A percentile compares a stretch with the other conserved stretches of the same genome.
These are phyloP conservation scores for Rhodamnia rubescens DNA, from an alignment of 345 rosid genomes.

Conservation along the genomic window DNA sequence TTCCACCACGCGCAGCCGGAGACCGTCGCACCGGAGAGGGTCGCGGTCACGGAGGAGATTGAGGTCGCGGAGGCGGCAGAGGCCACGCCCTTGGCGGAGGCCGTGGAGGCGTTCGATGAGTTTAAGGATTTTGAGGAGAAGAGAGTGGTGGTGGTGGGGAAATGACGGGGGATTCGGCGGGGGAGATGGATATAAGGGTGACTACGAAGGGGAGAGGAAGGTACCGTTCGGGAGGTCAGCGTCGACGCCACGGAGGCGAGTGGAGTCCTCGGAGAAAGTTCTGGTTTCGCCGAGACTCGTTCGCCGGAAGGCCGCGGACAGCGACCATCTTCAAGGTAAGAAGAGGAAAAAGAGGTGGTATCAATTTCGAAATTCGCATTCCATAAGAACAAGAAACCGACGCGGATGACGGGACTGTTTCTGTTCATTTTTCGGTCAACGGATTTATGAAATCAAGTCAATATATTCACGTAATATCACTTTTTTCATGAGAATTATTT, in stretches of 20 bases:
- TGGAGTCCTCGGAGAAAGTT: slow-evolving; percentile 25
- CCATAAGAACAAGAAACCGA: neutral
- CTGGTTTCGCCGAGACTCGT: slow-evolving; percentile 33
- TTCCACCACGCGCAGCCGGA: neutral
- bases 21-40: neutral
- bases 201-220: neutral
- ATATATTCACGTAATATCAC: neutral
- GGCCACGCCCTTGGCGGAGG: no score
- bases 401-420: neutral
- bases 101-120: neutral
- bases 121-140: neutral
- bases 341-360: neutral
- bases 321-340: neutral
- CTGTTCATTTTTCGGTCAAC: neutral
- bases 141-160: neutral
- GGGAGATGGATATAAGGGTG: neutral
- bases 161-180: neutral
- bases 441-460: neutral
- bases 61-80: neutral
- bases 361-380: neutral
- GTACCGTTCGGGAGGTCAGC: slow-evolving; percentile 10
- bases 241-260: slow-evolving; percentile 9
- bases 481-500: neutral
- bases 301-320: slow-evolving; percentile 19
- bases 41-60: neutral